These are phyloP conservation scores for Sclerotinia subarctica DNA, from an alignment of 2,329 filamentous ascomycete genomes.

Conservation along the genomic window DNA sequence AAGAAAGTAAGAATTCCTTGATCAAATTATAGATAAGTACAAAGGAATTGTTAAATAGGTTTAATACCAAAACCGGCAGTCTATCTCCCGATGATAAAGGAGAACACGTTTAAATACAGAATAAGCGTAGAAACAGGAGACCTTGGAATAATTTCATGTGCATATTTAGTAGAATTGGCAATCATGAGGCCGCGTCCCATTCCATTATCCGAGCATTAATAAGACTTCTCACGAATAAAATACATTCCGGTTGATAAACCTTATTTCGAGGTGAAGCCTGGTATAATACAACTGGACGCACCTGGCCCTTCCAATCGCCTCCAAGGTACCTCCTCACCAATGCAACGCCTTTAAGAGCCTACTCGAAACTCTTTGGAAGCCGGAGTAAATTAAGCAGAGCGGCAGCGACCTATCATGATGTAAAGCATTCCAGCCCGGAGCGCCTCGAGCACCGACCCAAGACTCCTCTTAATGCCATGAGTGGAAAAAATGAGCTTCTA, in stretches of 20 bases:
- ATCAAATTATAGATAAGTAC: not conserved
- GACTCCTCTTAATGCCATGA: not conserved
- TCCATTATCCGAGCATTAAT: too few species aligned
- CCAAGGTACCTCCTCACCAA: not conserved
- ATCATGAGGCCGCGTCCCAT: not conserved
- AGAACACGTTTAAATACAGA: not conserved
- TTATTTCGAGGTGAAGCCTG: not conserved
- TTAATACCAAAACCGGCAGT: not conserved
- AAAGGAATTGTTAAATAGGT: slow-evolving; percentile 9
- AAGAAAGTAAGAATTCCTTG: not conserved
- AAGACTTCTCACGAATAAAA: not conserved
- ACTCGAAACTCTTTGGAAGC: not conserved
- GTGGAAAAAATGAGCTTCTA: not conserved
- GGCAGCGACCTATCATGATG: not conserved
- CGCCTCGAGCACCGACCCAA: not conserved
- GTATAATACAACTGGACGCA: not conserved
- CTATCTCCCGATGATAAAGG: not conserved
- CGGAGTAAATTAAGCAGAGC: not conserved
- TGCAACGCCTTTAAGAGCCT: not conserved
- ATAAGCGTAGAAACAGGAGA: not conserved
- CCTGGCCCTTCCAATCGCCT: not conserved
- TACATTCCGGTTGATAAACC: not conserved
- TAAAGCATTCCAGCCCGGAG: not conserved
- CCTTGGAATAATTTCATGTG: too few species aligned
- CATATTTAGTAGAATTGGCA: not conserved